Base-by-base conservation (phyloP, 495 filamentous ascomycete species). In the Oleoguttula mirabilis region DNA sequence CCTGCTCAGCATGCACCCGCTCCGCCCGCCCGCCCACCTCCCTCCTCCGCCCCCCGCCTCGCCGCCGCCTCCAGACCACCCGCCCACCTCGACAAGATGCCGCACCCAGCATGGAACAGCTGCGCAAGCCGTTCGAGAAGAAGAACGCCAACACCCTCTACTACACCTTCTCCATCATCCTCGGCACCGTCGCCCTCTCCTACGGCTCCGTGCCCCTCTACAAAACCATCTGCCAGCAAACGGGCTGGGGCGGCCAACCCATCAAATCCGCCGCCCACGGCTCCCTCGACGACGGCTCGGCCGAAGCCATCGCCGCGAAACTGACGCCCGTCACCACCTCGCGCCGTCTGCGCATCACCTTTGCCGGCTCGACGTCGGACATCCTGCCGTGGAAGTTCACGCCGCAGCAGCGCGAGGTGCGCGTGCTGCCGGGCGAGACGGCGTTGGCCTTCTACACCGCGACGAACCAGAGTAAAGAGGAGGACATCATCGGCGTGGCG, bases 191-290 rank as follows among this genome's bases (percentile, higher is more conserved):
- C 33, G 87, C 85, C 21, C 70, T 96, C 19, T 84, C 87, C 4
- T 99, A 99, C 60, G 88, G 88, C 41, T 92, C 86, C 30, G 90
- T 99, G 42, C 90, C 90, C 19, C 70, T 96, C 61, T 99, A 99
- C 67, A 95, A 95, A 62, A 94, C 93, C 81, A 94, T 99, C 55
- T 99, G 90, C 66, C 84, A 92, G 60, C 88, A 88, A 28, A 96
- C 84, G 2, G 90, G 90, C 54, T 99, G 81, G 79, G 84, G 84
- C 50, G 90, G 90, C 15, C 86, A 92, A 55, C 90, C 90, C 11
- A 76, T 96, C 42, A 80, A 81, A 48, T 82, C 88, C 32, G 64
- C 73, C 2, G 69, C 68, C n/a, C 85, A 94, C 63, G 71, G 70
- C 40, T 56, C 56, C 38, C 68, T 68, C 51, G 16, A 34, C 3